Conservation (phyloP, 257 asterid species). For the Nicotiana otophora region DNA sequence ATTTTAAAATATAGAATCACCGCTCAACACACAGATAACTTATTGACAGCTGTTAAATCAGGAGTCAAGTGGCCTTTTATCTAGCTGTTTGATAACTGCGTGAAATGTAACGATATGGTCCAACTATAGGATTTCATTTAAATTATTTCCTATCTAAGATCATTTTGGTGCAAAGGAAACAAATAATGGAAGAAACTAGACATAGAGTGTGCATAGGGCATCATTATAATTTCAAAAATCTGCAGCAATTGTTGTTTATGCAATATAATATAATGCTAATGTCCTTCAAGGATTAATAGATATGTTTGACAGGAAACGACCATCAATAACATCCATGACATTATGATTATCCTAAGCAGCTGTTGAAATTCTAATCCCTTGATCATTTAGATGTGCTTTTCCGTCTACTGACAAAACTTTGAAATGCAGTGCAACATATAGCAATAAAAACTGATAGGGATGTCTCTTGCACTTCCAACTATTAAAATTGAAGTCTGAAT, state of each 20-base stretch:
- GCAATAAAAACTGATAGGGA: neutral
- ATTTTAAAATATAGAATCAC: neutral
- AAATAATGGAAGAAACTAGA: neutral
- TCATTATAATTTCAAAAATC: neutral
- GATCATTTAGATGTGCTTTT: neutral
- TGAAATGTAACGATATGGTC: neutral
- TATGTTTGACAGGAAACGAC: neutral
- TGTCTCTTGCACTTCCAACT: neutral
- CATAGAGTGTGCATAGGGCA: neutral
- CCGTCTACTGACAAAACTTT: neutral
- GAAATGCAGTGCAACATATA: neutral
- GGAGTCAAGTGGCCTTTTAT: neutral
- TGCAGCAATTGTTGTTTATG: neutral
- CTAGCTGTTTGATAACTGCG: neutral
- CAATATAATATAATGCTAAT: neutral
- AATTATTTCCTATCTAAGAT: neutral
- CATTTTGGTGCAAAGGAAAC: neutral
- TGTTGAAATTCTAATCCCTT: neutral
- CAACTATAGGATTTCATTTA: neutral
- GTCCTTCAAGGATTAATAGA: neutral
- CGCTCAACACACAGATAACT: neutral
- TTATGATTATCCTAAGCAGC: neutral
- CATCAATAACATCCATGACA: neutral
- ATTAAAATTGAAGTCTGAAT: slow-evolving; percentile 1
- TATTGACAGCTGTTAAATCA: neutral